Conservation (phyloP, 768 basidiomycete species). For the Kwoniella pini region DNA sequence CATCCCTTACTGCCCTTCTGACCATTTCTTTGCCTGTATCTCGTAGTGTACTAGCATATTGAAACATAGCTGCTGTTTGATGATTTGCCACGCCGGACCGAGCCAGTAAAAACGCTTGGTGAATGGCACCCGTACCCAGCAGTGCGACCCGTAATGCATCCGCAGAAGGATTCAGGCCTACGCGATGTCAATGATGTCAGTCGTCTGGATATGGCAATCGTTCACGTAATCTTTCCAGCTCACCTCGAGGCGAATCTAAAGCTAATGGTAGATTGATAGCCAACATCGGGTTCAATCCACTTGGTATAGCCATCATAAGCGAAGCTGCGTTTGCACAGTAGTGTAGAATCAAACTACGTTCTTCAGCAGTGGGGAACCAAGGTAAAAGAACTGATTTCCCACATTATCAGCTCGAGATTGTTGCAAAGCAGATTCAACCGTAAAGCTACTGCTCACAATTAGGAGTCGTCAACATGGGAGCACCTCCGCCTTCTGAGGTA, state of each 20-base stretch:
- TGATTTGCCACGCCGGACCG: constrained; percentile 42
- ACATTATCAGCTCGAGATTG: background rate
- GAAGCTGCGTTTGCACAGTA: constrained; percentile 59
- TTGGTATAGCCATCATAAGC: constrained; percentile 59
- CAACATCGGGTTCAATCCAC: constrained; percentile 58
- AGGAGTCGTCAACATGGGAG: constrained; percentile 40
- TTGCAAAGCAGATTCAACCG: background rate
- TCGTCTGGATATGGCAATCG: background rate
- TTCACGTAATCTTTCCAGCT: too few relatives aligned
- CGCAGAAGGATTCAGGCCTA: constrained; percentile 54
- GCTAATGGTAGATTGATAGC: constrained; percentile 58
- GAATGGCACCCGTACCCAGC: constrained; percentile 57
- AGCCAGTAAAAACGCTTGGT: constrained; percentile 58
- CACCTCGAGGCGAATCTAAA: constrained; percentile 55
- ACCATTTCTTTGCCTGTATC: constrained; percentile 55
- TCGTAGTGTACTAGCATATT: constrained; percentile 54
- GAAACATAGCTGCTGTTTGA: constrained; percentile 53
- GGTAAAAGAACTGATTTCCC: constrained; percentile 46
- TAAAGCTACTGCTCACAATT: constrained; percentile 33
- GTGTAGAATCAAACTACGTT: constrained; percentile 51
- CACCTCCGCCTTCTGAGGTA: constrained; percentile 14
- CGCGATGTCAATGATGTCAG: background rate
- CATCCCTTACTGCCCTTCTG: constrained; percentile 52
- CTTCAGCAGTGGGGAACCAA: constrained; percentile 53
- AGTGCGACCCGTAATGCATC: constrained; percentile 57